A percentile compares a stretch with the other conserved stretches of the same genome.
Conservation (phyloP, 139 green algal species). For the Monoraphidium neglectum region DNA sequence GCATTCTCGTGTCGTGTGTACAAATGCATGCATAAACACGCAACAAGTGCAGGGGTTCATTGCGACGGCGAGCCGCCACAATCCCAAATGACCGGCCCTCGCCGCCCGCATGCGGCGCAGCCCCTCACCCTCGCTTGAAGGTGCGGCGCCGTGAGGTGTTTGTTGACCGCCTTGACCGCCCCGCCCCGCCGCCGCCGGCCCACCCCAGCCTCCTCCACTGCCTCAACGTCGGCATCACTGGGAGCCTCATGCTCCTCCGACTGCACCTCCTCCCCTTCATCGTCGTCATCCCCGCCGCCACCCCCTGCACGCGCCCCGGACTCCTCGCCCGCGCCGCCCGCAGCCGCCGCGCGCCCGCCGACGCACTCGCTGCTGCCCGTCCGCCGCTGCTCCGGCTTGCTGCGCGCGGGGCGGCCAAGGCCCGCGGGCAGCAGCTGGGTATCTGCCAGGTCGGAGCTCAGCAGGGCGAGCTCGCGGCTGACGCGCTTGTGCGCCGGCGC, state of each 20-base stretch:
- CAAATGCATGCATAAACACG: no score
- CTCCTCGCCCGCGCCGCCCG: not conserved
- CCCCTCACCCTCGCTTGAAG: conserved; percentile 1
- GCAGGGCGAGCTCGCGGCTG: conserved; percentile 27
- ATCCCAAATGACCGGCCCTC: not conserved
- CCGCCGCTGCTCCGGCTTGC: conserved; percentile 10
- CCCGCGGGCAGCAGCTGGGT: conserved; percentile 3
- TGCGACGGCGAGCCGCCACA: not conserved
- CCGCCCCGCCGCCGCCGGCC: not conserved
- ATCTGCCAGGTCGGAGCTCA: conserved; percentile 22
- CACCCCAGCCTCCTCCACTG: not conserved
- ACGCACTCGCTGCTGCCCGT: not conserved
- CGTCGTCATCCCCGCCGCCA: not conserved
- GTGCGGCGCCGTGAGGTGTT: not conserved
- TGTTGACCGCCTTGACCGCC: conserved; percentile 21
- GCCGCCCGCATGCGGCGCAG: not conserved
- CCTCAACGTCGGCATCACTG: not conserved
- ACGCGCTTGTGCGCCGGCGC: not conserved
- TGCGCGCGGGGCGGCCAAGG: not conserved
- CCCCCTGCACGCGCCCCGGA: conserved; percentile 15
- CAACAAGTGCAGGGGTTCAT: not conserved
- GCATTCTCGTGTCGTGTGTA: not conserved
- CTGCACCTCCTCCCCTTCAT: not conserved
- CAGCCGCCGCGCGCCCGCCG: conserved; percentile 8
- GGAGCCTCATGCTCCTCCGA: not conserved